These are phyloP conservation scores for Salicornia ramosissima DNA, from an alignment of 148 eudicot species.

Conservation along the genomic window DNA sequence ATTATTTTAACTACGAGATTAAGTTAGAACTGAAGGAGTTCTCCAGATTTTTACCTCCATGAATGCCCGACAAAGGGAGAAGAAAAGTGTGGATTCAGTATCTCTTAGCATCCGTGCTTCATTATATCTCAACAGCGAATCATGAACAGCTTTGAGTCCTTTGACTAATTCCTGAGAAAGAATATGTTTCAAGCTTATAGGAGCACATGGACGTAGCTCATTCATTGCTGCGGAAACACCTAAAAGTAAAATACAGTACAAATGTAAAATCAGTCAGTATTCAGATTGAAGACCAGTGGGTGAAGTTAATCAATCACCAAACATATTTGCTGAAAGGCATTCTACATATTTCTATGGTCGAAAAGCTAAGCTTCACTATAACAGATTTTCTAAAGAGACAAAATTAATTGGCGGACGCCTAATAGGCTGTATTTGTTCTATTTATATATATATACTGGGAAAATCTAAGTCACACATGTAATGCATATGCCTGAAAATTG, in stretches of 20 bases:
- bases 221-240: slow-evolving; percentile 97
- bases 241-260: slow-evolving; percentile 23
- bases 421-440: background rate
- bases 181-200: slow-evolving; percentile 80
- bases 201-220: slow-evolving; percentile 95
- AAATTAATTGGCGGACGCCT: background rate
- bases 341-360: background rate
- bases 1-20: background rate
- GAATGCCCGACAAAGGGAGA: slow-evolving; percentile 88
- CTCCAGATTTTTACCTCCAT: slow-evolving; percentile 50
- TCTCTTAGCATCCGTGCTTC: slow-evolving; percentile 76
- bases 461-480: background rate
- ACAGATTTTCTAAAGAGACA: background rate
- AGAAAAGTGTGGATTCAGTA: slow-evolving; percentile 82
- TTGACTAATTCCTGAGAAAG: slow-evolving; percentile 86
- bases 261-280: background rate
- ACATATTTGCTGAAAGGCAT: background rate
- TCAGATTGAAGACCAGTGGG: background rate
- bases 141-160: slow-evolving; percentile 83
- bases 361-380: background rate
- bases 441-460: background rate
- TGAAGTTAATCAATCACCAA: slow-evolving; percentile 4
- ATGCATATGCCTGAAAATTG: background rate
- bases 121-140: slow-evolving; percentile 75
- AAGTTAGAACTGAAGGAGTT: slow-evolving; percentile 1